These are phyloP conservation scores for Nakazawaea molendinolei DNA, from an alignment of 805 yeast species.

Conservation along the genomic window DNA sequence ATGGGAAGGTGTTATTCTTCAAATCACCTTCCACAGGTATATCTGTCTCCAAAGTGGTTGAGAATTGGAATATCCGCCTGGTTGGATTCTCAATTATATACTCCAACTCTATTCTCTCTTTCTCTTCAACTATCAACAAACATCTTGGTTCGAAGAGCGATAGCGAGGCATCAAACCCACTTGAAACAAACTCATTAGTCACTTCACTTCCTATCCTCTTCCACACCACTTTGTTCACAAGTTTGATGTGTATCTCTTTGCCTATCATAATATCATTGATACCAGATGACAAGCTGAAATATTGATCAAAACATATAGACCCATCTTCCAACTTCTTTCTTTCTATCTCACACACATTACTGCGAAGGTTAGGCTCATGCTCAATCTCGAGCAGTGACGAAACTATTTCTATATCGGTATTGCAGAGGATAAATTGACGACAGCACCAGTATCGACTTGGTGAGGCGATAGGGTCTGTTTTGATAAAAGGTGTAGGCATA, in stretches of 20 bases:
- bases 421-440: slow-evolving; percentile 24
- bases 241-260: slow-evolving; percentile 29
- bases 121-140: slow-evolving; percentile 29
- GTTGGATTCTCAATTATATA: slow-evolving; percentile 74
- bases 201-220: slow-evolving; percentile 19
- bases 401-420: slow-evolving; percentile 27
- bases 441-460: slow-evolving; percentile 31
- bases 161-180: slow-evolving; percentile 44
- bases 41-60: slow-evolving; percentile 19
- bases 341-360: slow-evolving; percentile 10
- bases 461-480: slow-evolving; percentile 20
- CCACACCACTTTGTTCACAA: slow-evolving; percentile 26
- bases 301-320: slow-evolving; percentile 13
- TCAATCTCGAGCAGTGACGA: slow-evolving; percentile 24
- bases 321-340: neutral
- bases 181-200: slow-evolving; percentile 25
- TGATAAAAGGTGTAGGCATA: slow-evolving; percentile 22
- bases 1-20: slow-evolving; percentile 35
- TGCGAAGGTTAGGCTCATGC: too few species aligned
- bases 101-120: slow-evolving; percentile 22
- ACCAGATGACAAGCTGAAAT: slow-evolving; percentile 30
- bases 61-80: slow-evolving; percentile 55
- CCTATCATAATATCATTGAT: slow-evolving; percentile 32
- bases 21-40: slow-evolving; percentile 17
- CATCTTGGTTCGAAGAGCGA: slow-evolving; percentile 71